These are phyloP conservation scores for Umbelopsis isabellina DNA, from an alignment of 192 early-diverging fungal species.

Conservation along the genomic window DNA sequence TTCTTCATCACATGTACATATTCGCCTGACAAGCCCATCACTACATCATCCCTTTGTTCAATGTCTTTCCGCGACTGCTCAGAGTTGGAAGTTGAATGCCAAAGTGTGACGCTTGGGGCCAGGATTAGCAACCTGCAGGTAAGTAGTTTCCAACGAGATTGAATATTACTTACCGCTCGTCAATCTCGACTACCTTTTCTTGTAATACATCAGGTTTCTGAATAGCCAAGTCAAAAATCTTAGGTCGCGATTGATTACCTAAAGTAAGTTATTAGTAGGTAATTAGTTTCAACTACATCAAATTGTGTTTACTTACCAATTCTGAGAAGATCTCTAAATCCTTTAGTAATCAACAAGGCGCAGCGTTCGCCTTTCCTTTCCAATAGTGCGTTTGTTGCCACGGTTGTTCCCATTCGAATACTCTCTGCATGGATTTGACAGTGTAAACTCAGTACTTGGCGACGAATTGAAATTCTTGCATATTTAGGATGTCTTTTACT, in stretches of 20 bases:
- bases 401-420: conserved; percentile 97
- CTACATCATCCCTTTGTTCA: conserved; percentile 41
- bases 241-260: conserved; percentile 92
- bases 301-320: conserved; percentile 46
- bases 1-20: conserved; percentile 70
- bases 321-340: conserved; percentile 82
- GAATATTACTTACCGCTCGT: conserved; percentile 68
- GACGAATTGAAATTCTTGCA: background rate
- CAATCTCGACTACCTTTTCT: conserved; percentile 75
- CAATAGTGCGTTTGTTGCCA: conserved; percentile 92
- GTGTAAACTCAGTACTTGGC: background rate
- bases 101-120: conserved; percentile 66
- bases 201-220: conserved; percentile 86
- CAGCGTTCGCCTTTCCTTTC: conserved; percentile 88
- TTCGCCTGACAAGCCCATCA: conserved; percentile 87
- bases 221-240: conserved; percentile 93
- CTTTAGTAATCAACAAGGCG: conserved; percentile 88
- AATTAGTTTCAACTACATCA: background rate
- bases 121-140: background rate
- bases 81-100: conserved; percentile 69
- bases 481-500: background rate
- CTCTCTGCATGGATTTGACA: conserved; percentile 19
- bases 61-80: conserved; percentile 44
- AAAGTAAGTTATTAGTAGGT: background rate
- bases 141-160: background rate